Conservation (phyloP, 2,329 filamentous ascomycete genomes). For the Fonsecaea erecta region DNA sequence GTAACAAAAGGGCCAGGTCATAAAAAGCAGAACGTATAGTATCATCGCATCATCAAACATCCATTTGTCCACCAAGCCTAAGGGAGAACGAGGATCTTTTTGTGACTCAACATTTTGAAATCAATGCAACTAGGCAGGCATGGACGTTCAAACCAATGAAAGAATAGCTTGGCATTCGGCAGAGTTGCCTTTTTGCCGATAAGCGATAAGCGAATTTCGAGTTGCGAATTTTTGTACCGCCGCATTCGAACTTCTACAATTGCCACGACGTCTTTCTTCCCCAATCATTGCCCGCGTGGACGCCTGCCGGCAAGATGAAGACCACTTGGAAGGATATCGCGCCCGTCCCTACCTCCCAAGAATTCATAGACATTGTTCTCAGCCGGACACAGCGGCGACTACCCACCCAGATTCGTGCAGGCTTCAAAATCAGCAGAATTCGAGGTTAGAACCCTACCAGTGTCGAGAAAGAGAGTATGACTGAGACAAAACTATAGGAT, state of each 20-base stretch:
- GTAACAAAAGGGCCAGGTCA: background rate
- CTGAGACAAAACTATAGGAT: conserved; percentile 57
- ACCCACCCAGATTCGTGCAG: conserved; percentile 91
- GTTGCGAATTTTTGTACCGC: conserved; percentile 26
- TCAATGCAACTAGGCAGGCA: background rate
- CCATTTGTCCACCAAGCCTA: background rate
- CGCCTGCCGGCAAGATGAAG: conserved; percentile 53
- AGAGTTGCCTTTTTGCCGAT: conserved; percentile 17
- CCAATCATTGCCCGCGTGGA: conserved; percentile 36
- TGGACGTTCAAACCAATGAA: background rate
- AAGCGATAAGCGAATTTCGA: conserved; percentile 23
- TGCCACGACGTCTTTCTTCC: conserved; percentile 33
- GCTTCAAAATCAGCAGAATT: conserved; percentile 95
- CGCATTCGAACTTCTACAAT: conserved; percentile 25
- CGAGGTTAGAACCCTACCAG: conserved; percentile 54
- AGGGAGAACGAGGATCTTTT: background rate
- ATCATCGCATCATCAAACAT: no score
- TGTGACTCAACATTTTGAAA: background rate
- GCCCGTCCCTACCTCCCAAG: conserved; percentile 86
- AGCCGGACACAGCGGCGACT: conserved; percentile 90
- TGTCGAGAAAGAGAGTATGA: background rate
- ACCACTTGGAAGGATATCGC: conserved; percentile 72
- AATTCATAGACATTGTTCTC: conserved; percentile 97
- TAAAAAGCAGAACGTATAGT: no score
- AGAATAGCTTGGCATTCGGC: conserved; percentile 4